Conservation (phyloP, 208 protist species). For the Leishmania guyanensis region DNA sequence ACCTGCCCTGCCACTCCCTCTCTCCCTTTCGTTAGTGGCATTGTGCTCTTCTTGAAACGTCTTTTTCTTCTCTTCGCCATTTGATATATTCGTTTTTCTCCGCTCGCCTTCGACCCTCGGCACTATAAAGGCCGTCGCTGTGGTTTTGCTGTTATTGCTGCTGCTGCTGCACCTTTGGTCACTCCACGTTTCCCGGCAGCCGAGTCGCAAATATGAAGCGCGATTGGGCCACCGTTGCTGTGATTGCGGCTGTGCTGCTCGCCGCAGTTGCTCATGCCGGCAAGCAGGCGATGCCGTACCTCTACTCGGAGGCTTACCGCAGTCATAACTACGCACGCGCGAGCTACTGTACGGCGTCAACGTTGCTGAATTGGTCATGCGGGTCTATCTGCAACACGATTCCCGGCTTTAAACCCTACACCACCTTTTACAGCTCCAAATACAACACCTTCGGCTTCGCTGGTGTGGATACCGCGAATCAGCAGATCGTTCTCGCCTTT, state of each 20-base stretch:
- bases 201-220: not conserved
- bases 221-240: not conserved
- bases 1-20: not conserved
- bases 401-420: conserved; percentile 18
- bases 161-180: not conserved
- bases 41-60: no score
- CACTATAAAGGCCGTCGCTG: no score
- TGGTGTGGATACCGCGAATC: conserved; percentile 25
- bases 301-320: conserved; percentile 10
- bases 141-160: not conserved
- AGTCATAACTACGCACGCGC: conserved; percentile 10
- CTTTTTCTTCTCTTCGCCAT: not conserved
- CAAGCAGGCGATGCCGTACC: conserved; percentile 4
- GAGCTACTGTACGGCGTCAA: conserved; percentile 4
- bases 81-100: not conserved
- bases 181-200: not conserved
- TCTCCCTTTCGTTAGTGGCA: no score
- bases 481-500: conserved; percentile 58
- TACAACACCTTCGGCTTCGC: conserved; percentile 1
- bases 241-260: not conserved
- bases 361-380: conserved; percentile 9
- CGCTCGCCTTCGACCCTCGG: not conserved
- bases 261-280: not conserved
- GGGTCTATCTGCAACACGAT: not conserved
- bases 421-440: not conserved